Evolutionary conservation across 371 early-diverging fungal genomes (phyloP).

Genomic region (Batrachochytrium dendrobatidis): DNA sequence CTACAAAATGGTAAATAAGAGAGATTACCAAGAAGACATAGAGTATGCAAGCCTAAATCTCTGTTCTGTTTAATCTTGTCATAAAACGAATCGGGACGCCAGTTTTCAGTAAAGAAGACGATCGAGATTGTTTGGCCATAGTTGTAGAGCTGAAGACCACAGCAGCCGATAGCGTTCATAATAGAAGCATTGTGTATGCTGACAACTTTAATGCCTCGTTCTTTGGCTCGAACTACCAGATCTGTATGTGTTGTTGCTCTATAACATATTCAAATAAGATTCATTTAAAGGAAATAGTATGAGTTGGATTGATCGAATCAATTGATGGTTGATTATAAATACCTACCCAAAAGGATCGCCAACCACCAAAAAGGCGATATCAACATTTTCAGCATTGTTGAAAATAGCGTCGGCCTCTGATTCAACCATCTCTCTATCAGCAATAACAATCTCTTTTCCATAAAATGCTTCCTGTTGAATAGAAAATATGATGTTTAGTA

Average conservation of each 20-base stretch:
- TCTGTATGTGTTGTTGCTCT: constrained; percentile 99
- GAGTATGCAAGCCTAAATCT: constrained; percentile 84
- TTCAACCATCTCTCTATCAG: constrained; percentile 97
- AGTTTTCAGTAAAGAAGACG: constrained; percentile 93
- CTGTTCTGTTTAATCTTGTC: constrained; percentile 87
- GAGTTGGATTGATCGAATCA: background rate
- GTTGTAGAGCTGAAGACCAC: constrained; percentile 97
- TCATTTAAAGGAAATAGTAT: background rate
- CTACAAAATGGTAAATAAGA: background rate
- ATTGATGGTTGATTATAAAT: background rate
- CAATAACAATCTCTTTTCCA: constrained; percentile 73
- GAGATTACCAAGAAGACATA: constrained; percentile 74
- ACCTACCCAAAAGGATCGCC: constrained; percentile 94
- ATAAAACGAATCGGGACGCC: constrained; percentile 97
- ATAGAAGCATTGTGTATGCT: constrained; percentile 98
- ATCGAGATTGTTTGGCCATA: constrained; percentile 99
- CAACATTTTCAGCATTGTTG: constrained; percentile 71
- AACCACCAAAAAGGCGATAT: constrained; percentile 97
- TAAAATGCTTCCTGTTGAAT: constrained; percentile 74
- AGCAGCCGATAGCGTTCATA: constrained; percentile 97
- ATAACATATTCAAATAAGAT: constrained; percentile 14
- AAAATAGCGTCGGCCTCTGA: constrained; percentile 84
- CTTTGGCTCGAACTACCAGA: constrained; percentile 89
- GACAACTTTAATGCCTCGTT: constrained; percentile 73
- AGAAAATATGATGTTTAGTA: background rate